Conservation (phyloP, 441 rosid genomes). For the Euphorbia corollata region DNA sequence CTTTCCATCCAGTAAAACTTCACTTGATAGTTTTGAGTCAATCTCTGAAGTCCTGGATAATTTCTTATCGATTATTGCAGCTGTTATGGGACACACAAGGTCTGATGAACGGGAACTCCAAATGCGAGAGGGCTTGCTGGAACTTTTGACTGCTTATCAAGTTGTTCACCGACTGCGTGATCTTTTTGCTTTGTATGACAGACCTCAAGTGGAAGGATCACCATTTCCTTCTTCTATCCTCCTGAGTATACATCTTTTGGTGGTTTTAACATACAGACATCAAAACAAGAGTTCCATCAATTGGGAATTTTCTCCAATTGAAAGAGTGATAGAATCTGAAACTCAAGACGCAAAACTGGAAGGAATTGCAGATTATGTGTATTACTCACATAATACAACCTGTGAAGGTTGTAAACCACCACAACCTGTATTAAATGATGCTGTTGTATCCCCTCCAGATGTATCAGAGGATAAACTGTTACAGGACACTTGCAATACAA, state of each 20-base stretch:
- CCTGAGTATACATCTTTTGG: slow-evolving; percentile 55
- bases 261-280: slow-evolving; percentile 50
- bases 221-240: slow-evolving; percentile 74
- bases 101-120: slow-evolving; percentile 55
- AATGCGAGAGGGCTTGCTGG: slow-evolving; percentile 69
- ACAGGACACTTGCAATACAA: slow-evolving; percentile 26
- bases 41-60: slow-evolving; percentile 63
- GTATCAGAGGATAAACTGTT: slow-evolving; percentile 29
- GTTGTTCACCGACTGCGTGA: slow-evolving; percentile 64
- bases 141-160: slow-evolving; percentile 63
- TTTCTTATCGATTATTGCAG: slow-evolving; percentile 50
- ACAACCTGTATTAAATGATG: slow-evolving; percentile 25
- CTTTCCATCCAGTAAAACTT: slow-evolving; percentile 43
- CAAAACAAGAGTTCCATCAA: slow-evolving; percentile 34
- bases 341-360: slow-evolving; percentile 28
- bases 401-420: slow-evolving; percentile 14
- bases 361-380: slow-evolving; percentile 22
- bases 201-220: slow-evolving; percentile 81
- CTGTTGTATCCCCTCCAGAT: slow-evolving; percentile 24
- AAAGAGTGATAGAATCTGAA: slow-evolving; percentile 25
- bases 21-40: slow-evolving; percentile 55
- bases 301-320: slow-evolving; percentile 41
- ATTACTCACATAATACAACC: no score
- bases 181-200: slow-evolving; percentile 73
- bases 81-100: slow-evolving; percentile 50